Evolutionary conservation across 306 rosid genomes (phyloP).

Genomic region (Rosa multiflora): DNA sequence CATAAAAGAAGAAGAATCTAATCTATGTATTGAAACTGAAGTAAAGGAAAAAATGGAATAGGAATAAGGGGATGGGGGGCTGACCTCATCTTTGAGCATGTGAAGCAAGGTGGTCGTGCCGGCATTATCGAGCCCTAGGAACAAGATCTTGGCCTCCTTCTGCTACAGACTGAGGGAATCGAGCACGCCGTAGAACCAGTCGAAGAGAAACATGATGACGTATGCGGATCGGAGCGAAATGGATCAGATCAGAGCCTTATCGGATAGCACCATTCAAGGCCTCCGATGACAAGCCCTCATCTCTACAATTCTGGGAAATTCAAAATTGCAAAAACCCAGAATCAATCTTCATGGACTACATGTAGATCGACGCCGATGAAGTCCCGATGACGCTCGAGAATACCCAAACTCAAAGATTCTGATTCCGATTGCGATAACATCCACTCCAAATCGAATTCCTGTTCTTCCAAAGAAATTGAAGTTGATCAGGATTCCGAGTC

Average conservation of each 20-base stretch:
- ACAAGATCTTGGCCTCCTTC: slow-evolving; percentile 48
- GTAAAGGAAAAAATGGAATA: not conserved
- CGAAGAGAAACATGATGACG: slow-evolving; percentile 34
- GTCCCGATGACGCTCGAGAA: too few relatives aligned
- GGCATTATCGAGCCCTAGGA: slow-evolving; percentile 49
- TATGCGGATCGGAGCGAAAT: not conserved
- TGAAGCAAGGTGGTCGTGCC: slow-evolving; percentile 50
- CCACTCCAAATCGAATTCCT: too few relatives aligned
- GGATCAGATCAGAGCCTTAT: not conserved
- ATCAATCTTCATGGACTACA: too few relatives aligned
- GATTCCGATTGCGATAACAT: too few relatives aligned
- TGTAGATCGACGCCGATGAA: too few relatives aligned
- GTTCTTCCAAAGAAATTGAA: too few relatives aligned
- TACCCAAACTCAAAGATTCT: too few relatives aligned
- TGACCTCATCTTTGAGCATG: slow-evolving; percentile 46
- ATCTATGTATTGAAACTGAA: not conserved
- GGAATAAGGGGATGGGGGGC: too few relatives aligned
- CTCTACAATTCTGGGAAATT: too few relatives aligned
- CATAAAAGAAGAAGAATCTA: not conserved
- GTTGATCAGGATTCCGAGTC: too few relatives aligned
- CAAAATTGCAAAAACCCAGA: too few relatives aligned
- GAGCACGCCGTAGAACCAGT: slow-evolving; percentile 49
- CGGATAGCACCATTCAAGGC: not conserved
- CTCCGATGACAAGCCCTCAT: not conserved
- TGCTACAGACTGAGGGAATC: slow-evolving; percentile 50